phyloP scores from a whole-genome alignment of 805 yeast genomes.

The Torulaspora microellipsoides region DNA sequence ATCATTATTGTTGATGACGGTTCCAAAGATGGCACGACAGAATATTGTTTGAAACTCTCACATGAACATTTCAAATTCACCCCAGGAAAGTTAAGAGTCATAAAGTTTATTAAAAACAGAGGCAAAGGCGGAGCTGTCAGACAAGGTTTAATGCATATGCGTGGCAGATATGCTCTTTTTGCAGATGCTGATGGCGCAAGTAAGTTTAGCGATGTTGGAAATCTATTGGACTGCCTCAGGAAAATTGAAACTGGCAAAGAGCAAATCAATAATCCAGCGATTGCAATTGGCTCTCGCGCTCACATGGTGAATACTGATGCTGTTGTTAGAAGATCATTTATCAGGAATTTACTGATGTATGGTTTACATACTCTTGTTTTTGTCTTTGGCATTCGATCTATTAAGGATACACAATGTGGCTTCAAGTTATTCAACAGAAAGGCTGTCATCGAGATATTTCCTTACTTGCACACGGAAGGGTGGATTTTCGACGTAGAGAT shows the following conservation, averaged over 20 bases:
- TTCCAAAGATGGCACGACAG: slow-evolving; percentile 73
- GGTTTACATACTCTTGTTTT: slow-evolving; percentile 82
- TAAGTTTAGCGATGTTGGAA: slow-evolving; percentile 61
- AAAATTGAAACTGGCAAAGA: slow-evolving; percentile 24
- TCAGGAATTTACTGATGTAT: slow-evolving; percentile 89
- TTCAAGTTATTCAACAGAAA: slow-evolving; percentile 81
- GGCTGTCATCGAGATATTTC: slow-evolving; percentile 65
- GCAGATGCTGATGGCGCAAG: slow-evolving; percentile 99
- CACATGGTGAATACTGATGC: slow-evolving; percentile 96
- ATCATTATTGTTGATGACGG: slow-evolving; percentile 90
- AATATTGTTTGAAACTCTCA: slow-evolving; percentile 62
- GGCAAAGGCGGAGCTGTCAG: slow-evolving; percentile 98
- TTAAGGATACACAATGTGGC: slow-evolving; percentile 96
- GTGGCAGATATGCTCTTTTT: slow-evolving; percentile 73
- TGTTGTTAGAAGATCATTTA: slow-evolving; percentile 85
- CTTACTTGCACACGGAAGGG: slow-evolving; percentile 91
- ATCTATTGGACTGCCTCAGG: slow-evolving; percentile 44
- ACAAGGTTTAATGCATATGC: slow-evolving; percentile 74
- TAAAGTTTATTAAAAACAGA: slow-evolving; percentile 67
- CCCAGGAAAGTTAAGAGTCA: slow-evolving; percentile 64
- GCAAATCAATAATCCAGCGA: slow-evolving; percentile 39
- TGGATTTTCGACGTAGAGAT: slow-evolving; percentile 98
- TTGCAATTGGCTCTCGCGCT: slow-evolving; percentile 91
- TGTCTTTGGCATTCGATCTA: slow-evolving; percentile 80
- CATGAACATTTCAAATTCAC: slow-evolving; percentile 39